Evolutionary conservation across 2,329 filamentous ascomycete genomes (phyloP), one percentile per base, ranked within the genome.

Genomic region (Parastagonospora nodorum): DNA sequence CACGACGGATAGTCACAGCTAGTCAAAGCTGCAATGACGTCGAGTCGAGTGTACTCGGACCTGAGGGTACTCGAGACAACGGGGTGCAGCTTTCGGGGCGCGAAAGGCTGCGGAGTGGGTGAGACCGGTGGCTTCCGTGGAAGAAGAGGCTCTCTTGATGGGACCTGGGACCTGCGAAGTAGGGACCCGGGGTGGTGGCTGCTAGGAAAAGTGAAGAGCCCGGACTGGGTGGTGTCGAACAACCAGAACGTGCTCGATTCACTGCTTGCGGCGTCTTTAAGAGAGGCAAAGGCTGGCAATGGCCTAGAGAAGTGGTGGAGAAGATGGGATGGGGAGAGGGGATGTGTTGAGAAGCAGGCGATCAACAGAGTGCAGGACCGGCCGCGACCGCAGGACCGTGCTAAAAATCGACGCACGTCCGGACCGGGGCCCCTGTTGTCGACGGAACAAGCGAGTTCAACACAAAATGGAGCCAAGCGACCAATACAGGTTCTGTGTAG

Each of bases 11-110:
- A 38, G 45, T 63, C 56, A 60, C 63, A 66, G 57, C 63, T 66
- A 66, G 60, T 51, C 32, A 66, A 66, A 66, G 63, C 73, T 68
- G 73, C 63, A 49, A 64, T 66, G 64, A 64, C 59, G 69, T 68
- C 64, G 68, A 63, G 45, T 33, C 39, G 45, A 52, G 53, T 31
- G 24, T 45, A 43, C 55, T 60, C 55, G 55, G 54, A 39, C 46
- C 52, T 39, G 35, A 48, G 42, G 41, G 51, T 38, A 35, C 47
- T 42, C 49, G 55, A 57, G 37, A 28, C 37, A 45, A 42, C 41
- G 37, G 50, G 35, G 48, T 31, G 57, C 59, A 56, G 45, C 55
- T 55, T 46, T 60, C 35, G 50, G 41, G 45, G 45, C 56, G 37
- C 39, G 55, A 63, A 59, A 60, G 55, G 28, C 44, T 51, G 55